phyloP scores from a whole-genome alignment of 345 rosid genomes.

The Citropsis articulata region DNA sequence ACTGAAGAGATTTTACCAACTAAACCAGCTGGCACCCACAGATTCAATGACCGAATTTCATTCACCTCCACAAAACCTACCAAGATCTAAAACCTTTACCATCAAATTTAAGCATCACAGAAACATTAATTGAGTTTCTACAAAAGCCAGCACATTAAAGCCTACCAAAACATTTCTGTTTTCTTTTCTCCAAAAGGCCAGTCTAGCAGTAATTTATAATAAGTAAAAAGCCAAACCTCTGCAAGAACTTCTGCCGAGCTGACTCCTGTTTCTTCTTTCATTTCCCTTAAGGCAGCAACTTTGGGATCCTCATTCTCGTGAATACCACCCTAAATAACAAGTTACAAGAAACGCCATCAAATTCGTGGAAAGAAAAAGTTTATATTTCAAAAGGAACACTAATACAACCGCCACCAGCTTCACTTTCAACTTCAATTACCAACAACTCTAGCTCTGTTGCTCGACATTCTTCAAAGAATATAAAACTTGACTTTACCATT shows the following conservation, averaged over 20 bases:
- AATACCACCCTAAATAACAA: constrained; percentile 70
- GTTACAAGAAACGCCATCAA: background rate
- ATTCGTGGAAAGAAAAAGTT: background rate
- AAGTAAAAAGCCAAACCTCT: constrained; percentile 51
- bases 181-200: background rate
- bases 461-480: background rate
- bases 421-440: background rate
- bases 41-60: background rate
- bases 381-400: background rate
- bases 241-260: constrained; percentile 73
- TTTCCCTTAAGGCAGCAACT: constrained; percentile 77
- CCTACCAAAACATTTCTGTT: background rate
- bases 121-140: background rate
- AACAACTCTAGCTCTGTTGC: background rate
- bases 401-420: background rate
- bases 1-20: no score
- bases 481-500: no score
- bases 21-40: no score
- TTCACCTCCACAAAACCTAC: background rate
- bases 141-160: background rate
- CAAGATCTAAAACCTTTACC: background rate
- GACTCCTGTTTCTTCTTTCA: constrained; percentile 90
- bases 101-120: background rate
- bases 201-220: background rate
- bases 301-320: constrained; percentile 89